A percentile compares a stretch with the other conserved stretches of the same genome.
Conservation (phyloP, 2,329 filamentous ascomycete species). For the Chaetomium strumarium region DNA sequence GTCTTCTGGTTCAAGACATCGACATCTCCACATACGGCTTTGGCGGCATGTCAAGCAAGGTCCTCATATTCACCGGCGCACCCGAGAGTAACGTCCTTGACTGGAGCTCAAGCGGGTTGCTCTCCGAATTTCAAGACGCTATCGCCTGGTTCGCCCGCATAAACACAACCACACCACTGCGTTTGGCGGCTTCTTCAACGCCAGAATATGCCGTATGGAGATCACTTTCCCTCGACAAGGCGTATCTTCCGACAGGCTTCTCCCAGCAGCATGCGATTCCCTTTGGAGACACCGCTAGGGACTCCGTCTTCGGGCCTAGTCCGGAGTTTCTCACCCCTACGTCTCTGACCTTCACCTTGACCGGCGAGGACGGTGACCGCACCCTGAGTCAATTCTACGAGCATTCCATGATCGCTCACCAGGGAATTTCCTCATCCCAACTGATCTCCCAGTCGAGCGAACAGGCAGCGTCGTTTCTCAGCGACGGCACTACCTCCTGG, state of each 20-base stretch:
- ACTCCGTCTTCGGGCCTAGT: conserved; percentile 22
- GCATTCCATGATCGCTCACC: conserved; percentile 67
- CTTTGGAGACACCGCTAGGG: not conserved
- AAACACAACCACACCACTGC: conserved; percentile 5
- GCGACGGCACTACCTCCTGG: conserved; percentile 27
- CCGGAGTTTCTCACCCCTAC: conserved; percentile 45
- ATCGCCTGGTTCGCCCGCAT: conserved; percentile 36
- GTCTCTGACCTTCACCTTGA: conserved; percentile 32
- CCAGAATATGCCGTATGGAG: conserved; percentile 44
- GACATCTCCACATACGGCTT: not conserved
- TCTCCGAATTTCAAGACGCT: conserved; percentile 39
- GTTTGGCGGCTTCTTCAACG: conserved; percentile 15
- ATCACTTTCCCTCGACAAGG: conserved; percentile 43
- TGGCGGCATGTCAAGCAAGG: conserved; percentile 27
- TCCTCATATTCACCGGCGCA: conserved; percentile 46
- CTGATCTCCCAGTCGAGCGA: conserved; percentile 31
- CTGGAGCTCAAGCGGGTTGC: conserved; percentile 48
- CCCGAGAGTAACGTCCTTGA: conserved; percentile 47
- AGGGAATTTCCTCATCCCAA: conserved; percentile 59
- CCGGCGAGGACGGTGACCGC: conserved; percentile 28
- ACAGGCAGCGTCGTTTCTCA: conserved; percentile 31
- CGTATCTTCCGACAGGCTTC: conserved; percentile 46
- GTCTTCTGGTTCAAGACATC: no score
- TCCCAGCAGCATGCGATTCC: conserved; percentile 43
- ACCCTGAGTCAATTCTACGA: conserved; percentile 64